phyloP scores from a whole-genome alignment of 1,284 basidiomycete genomes.

The Gastroboletus turbinatus region DNA sequence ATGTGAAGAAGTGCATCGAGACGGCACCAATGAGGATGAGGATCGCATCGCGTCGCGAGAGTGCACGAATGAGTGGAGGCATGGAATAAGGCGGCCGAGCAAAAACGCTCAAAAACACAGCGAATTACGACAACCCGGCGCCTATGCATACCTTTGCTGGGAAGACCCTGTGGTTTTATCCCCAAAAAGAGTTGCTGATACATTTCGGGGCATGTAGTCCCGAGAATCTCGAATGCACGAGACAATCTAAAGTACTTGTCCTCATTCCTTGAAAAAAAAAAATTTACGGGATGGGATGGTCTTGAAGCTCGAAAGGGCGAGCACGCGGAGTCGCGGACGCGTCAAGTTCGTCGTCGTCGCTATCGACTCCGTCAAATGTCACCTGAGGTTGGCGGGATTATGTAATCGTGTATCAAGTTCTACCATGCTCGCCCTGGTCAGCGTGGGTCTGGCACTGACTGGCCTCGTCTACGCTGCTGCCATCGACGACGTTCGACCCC shows the following conservation, averaged over 20 bases:
- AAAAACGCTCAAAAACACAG: neutral
- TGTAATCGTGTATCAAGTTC: slow-evolving; percentile 1
- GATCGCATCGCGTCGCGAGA: slow-evolving; percentile 47
- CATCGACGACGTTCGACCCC: slow-evolving; percentile 49
- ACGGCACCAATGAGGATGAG: slow-evolving; percentile 52
- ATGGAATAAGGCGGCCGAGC: slow-evolving; percentile 3
- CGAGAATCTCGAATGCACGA: neutral
- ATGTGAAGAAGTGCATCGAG: slow-evolving; percentile 49
- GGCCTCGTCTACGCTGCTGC: slow-evolving; percentile 10
- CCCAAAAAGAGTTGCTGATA: neutral
- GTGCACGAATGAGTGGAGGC: slow-evolving; percentile 29
- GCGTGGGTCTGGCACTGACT: slow-evolving; percentile 15
- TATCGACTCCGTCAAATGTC: neutral
- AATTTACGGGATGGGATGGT: neutral
- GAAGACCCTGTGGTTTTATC: neutral
- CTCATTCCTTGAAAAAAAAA: neutral
- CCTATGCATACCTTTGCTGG: neutral
- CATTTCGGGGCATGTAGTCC: neutral
- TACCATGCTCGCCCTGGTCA: slow-evolving; percentile 15
- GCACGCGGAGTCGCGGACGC: neutral
- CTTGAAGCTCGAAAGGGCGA: neutral
- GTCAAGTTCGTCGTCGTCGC: neutral
- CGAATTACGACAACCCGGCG: neutral
- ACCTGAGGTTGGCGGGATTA: slow-evolving; percentile 1
- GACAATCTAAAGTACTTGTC: neutral